Conservation (phyloP, 805 yeast species). For the Clavispora fructus region DNA sequence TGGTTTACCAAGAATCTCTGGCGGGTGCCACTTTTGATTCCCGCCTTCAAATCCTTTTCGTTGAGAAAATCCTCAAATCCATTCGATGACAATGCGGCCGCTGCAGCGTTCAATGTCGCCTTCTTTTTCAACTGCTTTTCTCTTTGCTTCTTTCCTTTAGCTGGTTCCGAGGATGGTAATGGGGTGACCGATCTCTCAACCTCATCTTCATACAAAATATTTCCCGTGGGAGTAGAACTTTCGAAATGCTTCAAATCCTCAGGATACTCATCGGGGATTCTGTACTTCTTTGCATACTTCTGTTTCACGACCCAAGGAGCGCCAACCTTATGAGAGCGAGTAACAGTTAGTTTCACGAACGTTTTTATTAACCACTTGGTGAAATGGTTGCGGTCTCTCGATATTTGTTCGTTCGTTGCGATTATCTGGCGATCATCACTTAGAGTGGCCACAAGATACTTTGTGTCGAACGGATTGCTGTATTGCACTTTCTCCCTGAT, state of each 20-base stretch:
- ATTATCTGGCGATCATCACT: slow-evolving; percentile 53
- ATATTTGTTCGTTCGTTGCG: slow-evolving; percentile 66
- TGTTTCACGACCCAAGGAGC: slow-evolving; percentile 94
- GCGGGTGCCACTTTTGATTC: slow-evolving; percentile 8
- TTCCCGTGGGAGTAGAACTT: slow-evolving; percentile 13
- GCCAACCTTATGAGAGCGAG: slow-evolving; percentile 77
- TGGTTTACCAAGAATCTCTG: slow-evolving; percentile 14
- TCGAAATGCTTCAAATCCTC: slow-evolving; percentile 42
- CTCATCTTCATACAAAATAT: slow-evolving; percentile 14
- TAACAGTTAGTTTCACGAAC: slow-evolving; percentile 73
- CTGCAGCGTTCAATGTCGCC: slow-evolving; percentile 7
- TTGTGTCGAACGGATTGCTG: slow-evolving; percentile 43
- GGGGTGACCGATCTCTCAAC: background rate
- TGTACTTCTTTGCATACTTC: slow-evolving; percentile 63
- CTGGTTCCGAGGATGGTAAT: background rate
- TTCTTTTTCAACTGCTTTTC: slow-evolving; percentile 11
- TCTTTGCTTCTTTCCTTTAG: slow-evolving; percentile 8
- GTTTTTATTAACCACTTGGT: slow-evolving; percentile 88
- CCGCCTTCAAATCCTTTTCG: slow-evolving; percentile 2
- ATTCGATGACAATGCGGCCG: background rate
- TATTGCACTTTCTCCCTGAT: slow-evolving; percentile 84
- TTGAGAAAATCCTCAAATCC: background rate
- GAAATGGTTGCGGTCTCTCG: slow-evolving; percentile 79
- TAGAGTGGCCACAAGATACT: slow-evolving; percentile 65
- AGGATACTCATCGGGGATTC: slow-evolving; percentile 60